phyloP scores from a whole-genome alignment of 2,329 filamentous ascomycete species.

The Trichophyton rubrum region DNA sequence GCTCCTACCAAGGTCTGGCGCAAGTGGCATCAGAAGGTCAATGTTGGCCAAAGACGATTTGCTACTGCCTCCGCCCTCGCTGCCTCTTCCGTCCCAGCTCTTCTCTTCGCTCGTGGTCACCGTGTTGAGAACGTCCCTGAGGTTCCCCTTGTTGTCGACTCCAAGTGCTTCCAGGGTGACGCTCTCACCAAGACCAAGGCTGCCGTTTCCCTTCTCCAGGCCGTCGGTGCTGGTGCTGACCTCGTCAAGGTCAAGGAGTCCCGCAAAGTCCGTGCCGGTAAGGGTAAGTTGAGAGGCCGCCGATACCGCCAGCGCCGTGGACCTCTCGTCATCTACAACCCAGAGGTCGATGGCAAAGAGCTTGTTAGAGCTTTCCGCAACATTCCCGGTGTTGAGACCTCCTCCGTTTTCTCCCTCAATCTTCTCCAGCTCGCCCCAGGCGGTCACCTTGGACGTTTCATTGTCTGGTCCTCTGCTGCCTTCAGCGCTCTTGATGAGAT shows the following conservation, averaged over 20 bases:
- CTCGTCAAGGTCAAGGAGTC: slow-evolving; percentile 92
- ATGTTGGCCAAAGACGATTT: slow-evolving; percentile 96
- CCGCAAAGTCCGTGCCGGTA: slow-evolving; percentile 93
- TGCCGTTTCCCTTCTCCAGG: slow-evolving; percentile 76
- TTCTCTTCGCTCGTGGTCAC: slow-evolving; percentile 95
- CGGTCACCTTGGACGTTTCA: slow-evolving; percentile 97
- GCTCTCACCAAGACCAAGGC: slow-evolving; percentile 78
- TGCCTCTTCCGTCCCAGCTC: slow-evolving; percentile 86
- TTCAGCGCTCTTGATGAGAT: slow-evolving; percentile 94
- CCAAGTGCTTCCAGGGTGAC: slow-evolving; percentile 68
- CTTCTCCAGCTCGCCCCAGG: slow-evolving; percentile 98
- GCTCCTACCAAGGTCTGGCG: slow-evolving; percentile 99
- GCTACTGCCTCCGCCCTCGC: slow-evolving; percentile 94
- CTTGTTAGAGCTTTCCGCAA: slow-evolving; percentile 94
- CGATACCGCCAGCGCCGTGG: slow-evolving; percentile 96
- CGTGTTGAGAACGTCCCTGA: slow-evolving; percentile 83
- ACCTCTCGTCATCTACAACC: slow-evolving; percentile 94
- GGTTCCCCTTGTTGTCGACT: slow-evolving; percentile 93
- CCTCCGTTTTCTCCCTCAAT: slow-evolving; percentile 85
- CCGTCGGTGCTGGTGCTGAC: slow-evolving; percentile 79
- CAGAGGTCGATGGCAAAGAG: slow-evolving; percentile 87
- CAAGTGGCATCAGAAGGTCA: slow-evolving; percentile 99
- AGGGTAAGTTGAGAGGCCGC: slow-evolving; percentile 96
- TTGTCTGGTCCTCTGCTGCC: slow-evolving; percentile 95
- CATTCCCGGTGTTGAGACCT: slow-evolving; percentile 96